Base-by-base conservation (phyloP, 2,329 filamentous ascomycete genomes). In the Exophiala lecanii-corni region DNA sequence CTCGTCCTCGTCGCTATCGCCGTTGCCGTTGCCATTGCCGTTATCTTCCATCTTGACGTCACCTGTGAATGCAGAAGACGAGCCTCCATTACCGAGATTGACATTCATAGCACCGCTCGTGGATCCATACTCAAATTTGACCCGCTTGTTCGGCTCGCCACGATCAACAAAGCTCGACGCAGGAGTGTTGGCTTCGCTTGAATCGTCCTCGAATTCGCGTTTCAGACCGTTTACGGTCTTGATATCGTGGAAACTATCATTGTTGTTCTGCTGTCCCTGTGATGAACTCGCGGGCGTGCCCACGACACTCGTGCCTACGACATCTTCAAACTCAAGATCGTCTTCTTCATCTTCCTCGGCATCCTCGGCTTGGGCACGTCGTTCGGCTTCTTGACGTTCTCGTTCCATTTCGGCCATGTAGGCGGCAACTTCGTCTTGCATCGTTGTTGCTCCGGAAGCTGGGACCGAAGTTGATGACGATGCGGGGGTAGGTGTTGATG, bases 1-100 rank as follows among this genome's bases (percentile, higher is more conserved):
- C 33, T 57, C 55, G 23, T 55, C 54, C 25, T 57, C 55, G n/a
- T 56, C 54, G 5, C 49, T 53, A 38, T 56, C 54, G 9, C 25
- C 50, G 9, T 51, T 41, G 3, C 20, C 38, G 20, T 30, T 33
- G 18, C 23, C 33, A 15, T 40, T 44, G 18, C 16, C 20, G 30
- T n/a, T n/a, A n/a, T n/a, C n/a, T n/a, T n/a, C n/a, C n/a, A n/a
- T n/a, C 30, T 32, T 13, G 30, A 5, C n/a, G 30, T 12, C 5
- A 32, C 5, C 6, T 32, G n/a, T 5, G 30, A 6, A 5, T 32
- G 30, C 5, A 12, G 12, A 32, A 32, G n/a, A n/a, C n/a, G n/a
- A n/a, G 12, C 33, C 33, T 19, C 18, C 33, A 19, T 7, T 19
- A 18, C 18, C 17, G 9, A 38, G 7, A 12, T n/a, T n/a, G n/a